These are phyloP conservation scores for Actinidia chinensis DNA, from an alignment of 179 eudicot genomes.

Conservation along the genomic window DNA sequence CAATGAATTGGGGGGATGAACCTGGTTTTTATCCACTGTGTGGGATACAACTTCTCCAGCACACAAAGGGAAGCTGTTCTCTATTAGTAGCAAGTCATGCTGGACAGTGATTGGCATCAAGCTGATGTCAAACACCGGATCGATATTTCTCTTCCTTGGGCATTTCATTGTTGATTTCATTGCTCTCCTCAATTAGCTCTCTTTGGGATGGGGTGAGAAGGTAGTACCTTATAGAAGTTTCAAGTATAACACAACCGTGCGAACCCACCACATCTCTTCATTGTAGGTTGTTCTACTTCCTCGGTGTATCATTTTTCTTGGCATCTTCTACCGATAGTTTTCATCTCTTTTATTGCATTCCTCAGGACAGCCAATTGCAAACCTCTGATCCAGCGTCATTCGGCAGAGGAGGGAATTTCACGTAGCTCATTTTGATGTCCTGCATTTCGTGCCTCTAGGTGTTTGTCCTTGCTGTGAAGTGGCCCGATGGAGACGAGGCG, in stretches of 20 bases:
- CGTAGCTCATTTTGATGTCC: neutral
- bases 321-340: neutral
- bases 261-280: neutral
- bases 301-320: neutral
- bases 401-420: neutral
- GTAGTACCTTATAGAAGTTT: neutral
- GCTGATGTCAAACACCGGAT: no score
- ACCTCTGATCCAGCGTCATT: neutral
- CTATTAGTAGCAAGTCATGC: neutral
- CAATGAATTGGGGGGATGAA: no score
- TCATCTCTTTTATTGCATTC: neutral
- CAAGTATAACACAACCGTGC: neutral
- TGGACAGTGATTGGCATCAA: no score
- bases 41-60: no score
- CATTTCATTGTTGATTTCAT: no score
- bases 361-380: neutral
- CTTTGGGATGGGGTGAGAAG: no score
- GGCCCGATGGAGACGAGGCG: slow-evolving; percentile 3
- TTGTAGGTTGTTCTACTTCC: neutral
- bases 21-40: no score
- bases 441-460: neutral
- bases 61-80: neutral
- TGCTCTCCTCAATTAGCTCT: no score
- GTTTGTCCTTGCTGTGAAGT: neutral
- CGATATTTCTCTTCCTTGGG: no score